Conservation (phyloP, 2,329 filamentous ascomycete genomes). For the Daldinia eschscholtzii region DNA sequence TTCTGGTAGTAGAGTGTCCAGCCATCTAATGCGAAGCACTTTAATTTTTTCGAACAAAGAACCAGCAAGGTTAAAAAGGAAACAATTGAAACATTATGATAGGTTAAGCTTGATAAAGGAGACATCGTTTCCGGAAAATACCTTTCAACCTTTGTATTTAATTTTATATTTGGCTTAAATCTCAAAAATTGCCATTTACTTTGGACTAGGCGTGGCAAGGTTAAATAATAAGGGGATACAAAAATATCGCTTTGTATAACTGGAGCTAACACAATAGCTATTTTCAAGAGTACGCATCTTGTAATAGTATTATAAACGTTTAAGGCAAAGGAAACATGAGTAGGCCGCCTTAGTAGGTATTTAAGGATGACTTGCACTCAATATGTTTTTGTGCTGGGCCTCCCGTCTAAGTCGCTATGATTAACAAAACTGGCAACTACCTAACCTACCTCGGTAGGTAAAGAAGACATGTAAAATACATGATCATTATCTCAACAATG, state of each 20-base stretch:
- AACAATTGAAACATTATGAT: neutral
- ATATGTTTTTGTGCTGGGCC: too few species aligned
- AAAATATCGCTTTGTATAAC: neutral
- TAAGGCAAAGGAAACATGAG: too few species aligned
- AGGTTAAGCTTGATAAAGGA: neutral
- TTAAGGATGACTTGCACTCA: too few species aligned
- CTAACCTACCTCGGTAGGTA: too few species aligned
- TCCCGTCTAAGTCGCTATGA: too few species aligned
- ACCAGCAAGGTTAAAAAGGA: neutral
- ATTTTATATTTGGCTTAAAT: neutral
- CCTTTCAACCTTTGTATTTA: neutral
- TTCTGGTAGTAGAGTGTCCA: neutral
- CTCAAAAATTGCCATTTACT: neutral
- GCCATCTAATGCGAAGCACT: neutral
- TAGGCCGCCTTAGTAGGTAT: too few species aligned
- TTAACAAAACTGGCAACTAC: too few species aligned
- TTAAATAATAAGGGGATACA: neutral
- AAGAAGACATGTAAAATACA: too few species aligned
- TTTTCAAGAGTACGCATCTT: too few species aligned
- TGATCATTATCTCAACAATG: too few species aligned
- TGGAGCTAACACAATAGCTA: neutral
- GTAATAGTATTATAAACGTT: too few species aligned
- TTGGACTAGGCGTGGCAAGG: neutral
- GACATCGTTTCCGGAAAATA: conserved; percentile 5
- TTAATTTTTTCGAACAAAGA: neutral